These are phyloP conservation scores for Pseudocohnilembus persalinus DNA, from an alignment of 169 alveolate genomes.

Conservation along the genomic window DNA sequence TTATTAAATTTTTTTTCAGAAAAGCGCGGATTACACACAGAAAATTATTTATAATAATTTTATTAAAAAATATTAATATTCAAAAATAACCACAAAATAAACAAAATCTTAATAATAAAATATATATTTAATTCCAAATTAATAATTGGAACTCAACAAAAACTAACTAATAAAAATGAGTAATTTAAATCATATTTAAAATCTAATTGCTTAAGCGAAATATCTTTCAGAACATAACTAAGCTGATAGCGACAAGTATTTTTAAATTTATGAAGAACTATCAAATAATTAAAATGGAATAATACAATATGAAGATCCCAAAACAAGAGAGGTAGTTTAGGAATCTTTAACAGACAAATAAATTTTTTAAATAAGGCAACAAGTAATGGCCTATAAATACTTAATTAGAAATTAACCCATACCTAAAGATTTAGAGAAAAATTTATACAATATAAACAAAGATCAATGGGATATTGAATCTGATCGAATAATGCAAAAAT, in stretches of 20 bases:
- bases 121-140: too few relatives aligned
- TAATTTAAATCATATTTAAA: too few relatives aligned
- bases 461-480: conserved; percentile 41
- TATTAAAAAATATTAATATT: too few relatives aligned
- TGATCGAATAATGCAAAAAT: conserved; percentile 32
- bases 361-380: conserved; percentile 26
- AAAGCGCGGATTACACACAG: neutral
- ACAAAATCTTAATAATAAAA: too few relatives aligned
- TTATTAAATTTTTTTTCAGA: too few relatives aligned
- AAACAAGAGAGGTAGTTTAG: neutral
- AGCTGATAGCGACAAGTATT: conserved; percentile 10
- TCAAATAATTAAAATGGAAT: neutral
- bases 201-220: conserved; percentile 4
- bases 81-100: neutral
- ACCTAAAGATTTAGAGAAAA: conserved; percentile 33
- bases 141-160: too few relatives aligned
- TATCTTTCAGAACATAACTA: conserved; percentile 14
- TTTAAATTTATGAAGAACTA: conserved; percentile 16
- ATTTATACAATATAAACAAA: conserved; percentile 18
- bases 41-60: too few relatives aligned
- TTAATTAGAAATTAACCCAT: conserved; percentile 25
- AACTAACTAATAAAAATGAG: neutral
- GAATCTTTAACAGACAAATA: conserved; percentile 29
- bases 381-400: conserved; percentile 38
- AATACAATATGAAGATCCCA: neutral